Evolutionary conservation across 73 alveolate species (phyloP).

Genomic region (Paramecium bursaria): DNA sequence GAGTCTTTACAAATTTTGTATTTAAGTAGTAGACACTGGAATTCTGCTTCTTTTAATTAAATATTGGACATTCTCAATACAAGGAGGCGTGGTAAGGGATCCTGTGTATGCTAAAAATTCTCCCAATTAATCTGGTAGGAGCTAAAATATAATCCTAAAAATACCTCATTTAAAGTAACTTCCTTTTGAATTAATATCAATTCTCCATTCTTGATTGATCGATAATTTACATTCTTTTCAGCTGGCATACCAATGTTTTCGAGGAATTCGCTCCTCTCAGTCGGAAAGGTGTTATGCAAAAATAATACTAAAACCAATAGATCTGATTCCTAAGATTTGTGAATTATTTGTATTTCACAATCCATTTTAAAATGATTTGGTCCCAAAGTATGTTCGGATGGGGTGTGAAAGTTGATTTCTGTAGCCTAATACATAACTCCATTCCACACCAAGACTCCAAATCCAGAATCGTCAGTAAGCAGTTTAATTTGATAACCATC

Average conservation of each 20-base stretch:
- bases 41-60: slow-evolving; percentile 33
- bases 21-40: not conserved
- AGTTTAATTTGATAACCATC: slow-evolving; percentile 40
- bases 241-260: slow-evolving; percentile 35
- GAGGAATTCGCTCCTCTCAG: slow-evolving; percentile 6
- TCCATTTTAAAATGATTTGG: slow-evolving; percentile 16
- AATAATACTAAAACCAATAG: not conserved
- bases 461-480: slow-evolving; percentile 21
- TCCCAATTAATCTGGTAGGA: not conserved
- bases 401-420: slow-evolving; percentile 38
- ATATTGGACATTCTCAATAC: slow-evolving; percentile 31
- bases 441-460: slow-evolving; percentile 45
- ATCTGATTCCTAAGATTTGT: slow-evolving; percentile 8
- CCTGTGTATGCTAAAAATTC: slow-evolving; percentile 16
- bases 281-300: slow-evolving; percentile 38
- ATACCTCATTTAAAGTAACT: not conserved
- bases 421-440: slow-evolving; percentile 12
- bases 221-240: slow-evolving; percentile 2
- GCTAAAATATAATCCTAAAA: not conserved
- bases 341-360: slow-evolving; percentile 51
- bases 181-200: not conserved
- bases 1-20: slow-evolving; percentile 14
- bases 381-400: slow-evolving; percentile 23
- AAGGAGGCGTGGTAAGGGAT: slow-evolving; percentile 19
- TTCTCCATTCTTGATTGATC: slow-evolving; percentile 50